These are phyloP conservation scores for Penstemon newberryi DNA, from an alignment of 257 asterid genomes.

Conservation along the genomic window DNA sequence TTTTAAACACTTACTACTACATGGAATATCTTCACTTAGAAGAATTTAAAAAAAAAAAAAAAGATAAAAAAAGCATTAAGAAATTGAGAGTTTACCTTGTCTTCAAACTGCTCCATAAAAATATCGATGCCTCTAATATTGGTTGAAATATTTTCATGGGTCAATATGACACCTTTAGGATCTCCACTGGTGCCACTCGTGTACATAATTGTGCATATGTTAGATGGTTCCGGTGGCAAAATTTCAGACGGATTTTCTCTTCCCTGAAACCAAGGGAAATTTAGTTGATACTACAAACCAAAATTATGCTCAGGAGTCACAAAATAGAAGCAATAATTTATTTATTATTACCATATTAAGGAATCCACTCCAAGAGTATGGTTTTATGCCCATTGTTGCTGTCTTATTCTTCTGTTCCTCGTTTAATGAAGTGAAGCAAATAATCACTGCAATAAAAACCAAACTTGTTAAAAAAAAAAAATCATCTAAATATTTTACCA, in stretches of 20 bases:
- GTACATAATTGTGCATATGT: conserved; percentile 85
- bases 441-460: conserved; percentile 57
- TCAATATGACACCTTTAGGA: conserved; percentile 92
- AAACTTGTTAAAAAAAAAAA: conserved; percentile 19
- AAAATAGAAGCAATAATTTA: neutral
- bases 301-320: conserved; percentile 5
- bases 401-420: conserved; percentile 58
- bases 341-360: conserved; percentile 54
- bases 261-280: conserved; percentile 49
- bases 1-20: neutral
- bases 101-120: conserved; percentile 90
- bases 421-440: conserved; percentile 70
- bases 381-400: conserved; percentile 48
- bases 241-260: conserved; percentile 49
- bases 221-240: conserved; percentile 63
- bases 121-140: conserved; percentile 69
- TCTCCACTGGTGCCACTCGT: conserved; percentile 97
- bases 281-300: neutral
- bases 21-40: neutral
- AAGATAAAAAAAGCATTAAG: neutral
- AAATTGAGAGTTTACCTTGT: conserved; percentile 52
- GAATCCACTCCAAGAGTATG: conserved; percentile 76
- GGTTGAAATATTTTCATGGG: conserved; percentile 75
- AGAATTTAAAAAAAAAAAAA: neutral
- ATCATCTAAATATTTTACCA: too few relatives aligned